A percentile compares a stretch with the other conserved stretches of the same genome.
Evolutionary conservation across 139 green algal species (phyloP).

Genomic region (Chlorokybus atmophyticus): DNA sequence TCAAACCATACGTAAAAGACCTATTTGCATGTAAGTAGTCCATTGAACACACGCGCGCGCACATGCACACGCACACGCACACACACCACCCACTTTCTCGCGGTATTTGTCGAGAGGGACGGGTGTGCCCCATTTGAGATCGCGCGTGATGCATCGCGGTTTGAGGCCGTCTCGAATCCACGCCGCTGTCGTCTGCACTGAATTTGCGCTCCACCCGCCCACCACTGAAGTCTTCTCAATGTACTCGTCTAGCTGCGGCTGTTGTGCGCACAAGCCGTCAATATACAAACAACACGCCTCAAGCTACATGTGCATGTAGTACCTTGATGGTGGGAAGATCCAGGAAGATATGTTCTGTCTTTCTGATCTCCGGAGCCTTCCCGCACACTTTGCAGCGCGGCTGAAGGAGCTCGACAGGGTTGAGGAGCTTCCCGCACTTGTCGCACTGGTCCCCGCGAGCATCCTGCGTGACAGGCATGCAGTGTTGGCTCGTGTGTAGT

Average conservation of each 20-base stretch:
- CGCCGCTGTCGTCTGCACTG: conserved; percentile 60
- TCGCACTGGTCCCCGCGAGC: conserved; percentile 84
- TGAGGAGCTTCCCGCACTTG: conserved; percentile 75
- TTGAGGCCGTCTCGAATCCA: conserved; percentile 95
- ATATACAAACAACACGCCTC: neutral
- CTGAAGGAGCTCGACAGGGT: conserved; percentile 83
- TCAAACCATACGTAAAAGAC: conserved; percentile 99
- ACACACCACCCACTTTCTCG: conserved; percentile 51
- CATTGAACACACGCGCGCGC: too few relatives aligned
- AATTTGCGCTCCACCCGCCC: conserved; percentile 31
- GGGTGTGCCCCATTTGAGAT: conserved; percentile 90
- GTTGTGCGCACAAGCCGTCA: neutral
- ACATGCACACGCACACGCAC: too few relatives aligned
- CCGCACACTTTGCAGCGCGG: conserved; percentile 67
- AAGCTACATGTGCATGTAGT: too few relatives aligned
- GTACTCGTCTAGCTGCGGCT: conserved; percentile 23
- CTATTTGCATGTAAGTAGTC: neutral
- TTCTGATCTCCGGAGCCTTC: conserved; percentile 44
- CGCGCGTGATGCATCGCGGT: conserved; percentile 86
- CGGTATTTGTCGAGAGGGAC: conserved; percentile 73
- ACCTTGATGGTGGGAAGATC: conserved; percentile 71
- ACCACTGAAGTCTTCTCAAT: conserved; percentile 7
- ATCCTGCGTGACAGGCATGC: conserved; percentile 37
- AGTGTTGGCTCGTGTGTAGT: too few relatives aligned
- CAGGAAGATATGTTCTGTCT: conserved; percentile 85